Evolutionary conservation across 139 green algal genomes (phyloP).

Genomic region (Closterium sp.): DNA sequence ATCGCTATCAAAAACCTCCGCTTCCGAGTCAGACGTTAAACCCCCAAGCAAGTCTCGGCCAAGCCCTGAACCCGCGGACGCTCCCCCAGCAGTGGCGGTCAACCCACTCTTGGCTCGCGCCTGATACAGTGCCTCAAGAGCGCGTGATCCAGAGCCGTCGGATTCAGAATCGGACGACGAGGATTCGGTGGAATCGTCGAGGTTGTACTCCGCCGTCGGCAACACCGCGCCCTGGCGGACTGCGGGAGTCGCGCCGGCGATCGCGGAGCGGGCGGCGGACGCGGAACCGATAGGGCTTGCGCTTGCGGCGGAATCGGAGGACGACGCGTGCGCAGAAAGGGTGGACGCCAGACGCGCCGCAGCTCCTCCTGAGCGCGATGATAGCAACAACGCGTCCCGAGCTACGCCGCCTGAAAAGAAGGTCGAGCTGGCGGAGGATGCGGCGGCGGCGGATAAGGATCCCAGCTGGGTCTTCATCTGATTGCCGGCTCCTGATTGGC

Average conservation of each 20-base stretch:
- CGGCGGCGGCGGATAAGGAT: no score
- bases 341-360: neutral
- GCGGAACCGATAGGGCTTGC: neutral
- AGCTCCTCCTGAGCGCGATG: neutral
- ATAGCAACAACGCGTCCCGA: neutral
- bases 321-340: neutral
- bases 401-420: neutral
- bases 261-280: neutral
- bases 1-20: neutral
- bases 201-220: neutral
- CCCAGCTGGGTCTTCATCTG: no score
- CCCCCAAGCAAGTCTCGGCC: neutral
- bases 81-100: no score
- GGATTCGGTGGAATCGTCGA: neutral
- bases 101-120: neutral
- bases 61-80: neutral
- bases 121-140: neutral
- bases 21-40: neutral
- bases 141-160: neutral
- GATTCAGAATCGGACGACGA: neutral
- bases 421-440: neutral
- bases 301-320: neutral
- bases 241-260: neutral
- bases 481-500: neutral
- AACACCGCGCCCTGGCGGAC: neutral